Evolutionary conservation across 306 rosid species (phyloP).

Genomic region (Cucumis melo): DNA sequence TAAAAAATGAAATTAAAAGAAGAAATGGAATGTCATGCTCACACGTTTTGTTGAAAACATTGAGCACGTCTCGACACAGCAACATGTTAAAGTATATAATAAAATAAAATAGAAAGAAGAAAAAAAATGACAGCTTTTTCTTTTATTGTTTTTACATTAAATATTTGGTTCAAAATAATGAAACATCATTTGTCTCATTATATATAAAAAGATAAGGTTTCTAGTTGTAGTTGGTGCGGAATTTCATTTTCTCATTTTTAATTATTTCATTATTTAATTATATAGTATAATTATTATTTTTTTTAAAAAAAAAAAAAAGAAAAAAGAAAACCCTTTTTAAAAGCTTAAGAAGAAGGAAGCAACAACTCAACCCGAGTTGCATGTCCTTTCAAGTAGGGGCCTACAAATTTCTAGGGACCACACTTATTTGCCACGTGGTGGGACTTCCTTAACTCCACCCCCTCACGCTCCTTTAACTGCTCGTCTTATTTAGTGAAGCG

Average conservation of each 20-base stretch:
- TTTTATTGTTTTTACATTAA: neutral
- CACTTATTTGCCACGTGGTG: neutral
- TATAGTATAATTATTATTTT: neutral
- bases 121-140: neutral
- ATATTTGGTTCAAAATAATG: neutral
- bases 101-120: neutral
- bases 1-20: no score
- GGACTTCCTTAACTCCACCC: neutral
- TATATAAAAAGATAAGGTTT: neutral
- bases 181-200: slow-evolving; percentile 5
- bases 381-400: slow-evolving; percentile 1
- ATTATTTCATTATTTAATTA: neutral
- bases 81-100: neutral
- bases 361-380: neutral
- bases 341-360: neutral
- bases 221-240: neutral
- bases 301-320: no score
- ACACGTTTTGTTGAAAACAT: neutral
- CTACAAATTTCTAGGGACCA: neutral
- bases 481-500: neutral
- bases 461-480: neutral
- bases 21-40: no score
- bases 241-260: neutral
- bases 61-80: neutral
- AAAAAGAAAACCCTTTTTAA: neutral